A percentile compares a stretch with the other conserved stretches of the same genome.
phyloP scores from a whole-genome alignment of 1,284 basidiomycete genomes.

The Trichosporon sp. region DNA sequence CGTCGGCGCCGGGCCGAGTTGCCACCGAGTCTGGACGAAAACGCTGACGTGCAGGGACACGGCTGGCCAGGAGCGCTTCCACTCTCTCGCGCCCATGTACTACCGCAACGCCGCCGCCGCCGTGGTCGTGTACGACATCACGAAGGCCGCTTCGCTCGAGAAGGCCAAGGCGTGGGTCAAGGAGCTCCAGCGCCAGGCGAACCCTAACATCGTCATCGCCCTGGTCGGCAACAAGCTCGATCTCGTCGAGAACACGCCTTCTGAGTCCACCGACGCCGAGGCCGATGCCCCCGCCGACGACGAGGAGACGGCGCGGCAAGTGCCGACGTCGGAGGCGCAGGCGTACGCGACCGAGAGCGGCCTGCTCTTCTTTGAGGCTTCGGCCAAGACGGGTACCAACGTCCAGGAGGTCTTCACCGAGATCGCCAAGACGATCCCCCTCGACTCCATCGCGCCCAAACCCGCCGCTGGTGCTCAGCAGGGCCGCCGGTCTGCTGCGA shows the following conservation, averaged over 20 bases:
- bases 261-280: constrained; percentile 66
- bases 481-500: constrained; percentile 61
- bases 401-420: constrained; percentile 98
- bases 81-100: constrained; percentile 79
- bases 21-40: constrained; percentile 18
- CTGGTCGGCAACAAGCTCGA: constrained; percentile 95
- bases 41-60: constrained; percentile 48
- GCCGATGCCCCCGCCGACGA: constrained; percentile 40
- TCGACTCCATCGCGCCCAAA: constrained; percentile 84
- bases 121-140: constrained; percentile 95
- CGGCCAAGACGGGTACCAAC: constrained; percentile 96
- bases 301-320: constrained; percentile 66
- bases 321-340: constrained; percentile 89
- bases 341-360: constrained; percentile 93
- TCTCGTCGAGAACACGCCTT: constrained; percentile 70
- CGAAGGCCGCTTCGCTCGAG: constrained; percentile 78
- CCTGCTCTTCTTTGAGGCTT: constrained; percentile 95
- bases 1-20: not conserved
- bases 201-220: constrained; percentile 98
- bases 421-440: constrained; percentile 95
- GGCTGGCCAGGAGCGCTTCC: constrained; percentile 57
- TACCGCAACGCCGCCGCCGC: constrained; percentile 98
- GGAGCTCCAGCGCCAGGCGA: constrained; percentile 97
- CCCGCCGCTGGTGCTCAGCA: constrained; percentile 63
- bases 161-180: constrained; percentile 99